These are phyloP conservation scores for Populus tomentosa DNA, from an alignment of 441 rosid genomes.

Conservation along the genomic window DNA sequence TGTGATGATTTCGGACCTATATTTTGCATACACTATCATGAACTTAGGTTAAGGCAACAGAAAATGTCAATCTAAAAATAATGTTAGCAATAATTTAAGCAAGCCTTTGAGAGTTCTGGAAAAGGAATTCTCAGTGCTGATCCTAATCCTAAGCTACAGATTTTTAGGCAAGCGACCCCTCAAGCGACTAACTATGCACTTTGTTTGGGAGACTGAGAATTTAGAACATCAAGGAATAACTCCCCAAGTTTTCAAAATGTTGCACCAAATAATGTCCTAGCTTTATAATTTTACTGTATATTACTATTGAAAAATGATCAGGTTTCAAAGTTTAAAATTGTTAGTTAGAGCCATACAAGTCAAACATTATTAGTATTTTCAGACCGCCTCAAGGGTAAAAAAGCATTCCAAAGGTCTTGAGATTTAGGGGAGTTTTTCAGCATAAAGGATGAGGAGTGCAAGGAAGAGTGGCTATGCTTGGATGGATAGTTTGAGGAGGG, in stretches of 20 bases:
- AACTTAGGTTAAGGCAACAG: conserved; percentile 1
- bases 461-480: no score
- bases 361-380: background rate
- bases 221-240: background rate
- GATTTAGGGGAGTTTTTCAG: no score
- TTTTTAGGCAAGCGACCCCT: background rate
- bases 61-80: background rate
- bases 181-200: no score
- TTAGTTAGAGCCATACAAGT: no score
- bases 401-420: no score
- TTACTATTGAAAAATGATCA: no score
- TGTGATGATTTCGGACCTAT: background rate
- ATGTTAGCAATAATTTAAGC: background rate
- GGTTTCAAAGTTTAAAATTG: no score
- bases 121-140: background rate
- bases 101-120: background rate
- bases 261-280: background rate
- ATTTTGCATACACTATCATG: background rate
- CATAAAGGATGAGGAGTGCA: no score
- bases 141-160: background rate
- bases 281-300: background rate
- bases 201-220: background rate
- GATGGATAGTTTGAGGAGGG: no score
- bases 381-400: no score
- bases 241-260: background rate